Evolutionary conservation across 1,284 basidiomycete species (phyloP).

Genomic region (Boletellus deceptivus): DNA sequence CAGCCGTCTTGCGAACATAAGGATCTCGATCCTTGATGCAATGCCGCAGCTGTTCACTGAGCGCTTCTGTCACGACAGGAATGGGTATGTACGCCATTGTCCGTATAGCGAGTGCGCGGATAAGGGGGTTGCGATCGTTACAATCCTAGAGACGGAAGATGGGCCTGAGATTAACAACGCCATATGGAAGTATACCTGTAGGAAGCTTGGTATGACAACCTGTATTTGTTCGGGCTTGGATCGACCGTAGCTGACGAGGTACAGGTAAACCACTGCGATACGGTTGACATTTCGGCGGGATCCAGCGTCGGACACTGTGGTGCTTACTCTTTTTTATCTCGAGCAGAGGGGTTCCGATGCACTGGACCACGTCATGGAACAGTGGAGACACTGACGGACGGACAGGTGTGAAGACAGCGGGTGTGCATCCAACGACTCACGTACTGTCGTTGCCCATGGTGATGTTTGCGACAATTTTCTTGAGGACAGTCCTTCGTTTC

Average conservation of each 20-base stretch:
- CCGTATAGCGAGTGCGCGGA: conserved; percentile 88
- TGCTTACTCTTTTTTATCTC: conserved; percentile 98
- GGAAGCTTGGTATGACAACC: conserved; percentile 84
- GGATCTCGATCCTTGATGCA: conserved; percentile 88
- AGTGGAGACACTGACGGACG: conserved; percentile 80
- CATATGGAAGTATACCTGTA: conserved; percentile 58
- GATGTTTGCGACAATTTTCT: conserved; percentile 95
- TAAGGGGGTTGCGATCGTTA: conserved; percentile 87
- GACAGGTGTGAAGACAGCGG: conserved; percentile 15
- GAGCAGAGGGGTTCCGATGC: conserved; percentile 82
- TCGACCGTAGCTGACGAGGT: conserved; percentile 89
- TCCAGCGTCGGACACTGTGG: background rate
- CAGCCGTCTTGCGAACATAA: conserved; percentile 95
- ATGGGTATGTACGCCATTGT: conserved; percentile 97
- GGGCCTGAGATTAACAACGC: background rate
- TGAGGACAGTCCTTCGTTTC: conserved; percentile 88
- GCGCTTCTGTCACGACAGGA: conserved; percentile 73
- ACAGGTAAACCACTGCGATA: conserved; percentile 83
- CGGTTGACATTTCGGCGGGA: conserved; percentile 2
- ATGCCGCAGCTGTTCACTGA: conserved; percentile 84
- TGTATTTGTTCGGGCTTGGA: conserved; percentile 87
- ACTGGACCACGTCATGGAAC: conserved; percentile 88
- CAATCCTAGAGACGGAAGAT: conserved; percentile 63
- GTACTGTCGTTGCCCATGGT: conserved; percentile 94
- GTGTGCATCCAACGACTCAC: conserved; percentile 36